Base-by-base conservation (phyloP, 345 rosid genomes). In the Citropsis articulata region DNA sequence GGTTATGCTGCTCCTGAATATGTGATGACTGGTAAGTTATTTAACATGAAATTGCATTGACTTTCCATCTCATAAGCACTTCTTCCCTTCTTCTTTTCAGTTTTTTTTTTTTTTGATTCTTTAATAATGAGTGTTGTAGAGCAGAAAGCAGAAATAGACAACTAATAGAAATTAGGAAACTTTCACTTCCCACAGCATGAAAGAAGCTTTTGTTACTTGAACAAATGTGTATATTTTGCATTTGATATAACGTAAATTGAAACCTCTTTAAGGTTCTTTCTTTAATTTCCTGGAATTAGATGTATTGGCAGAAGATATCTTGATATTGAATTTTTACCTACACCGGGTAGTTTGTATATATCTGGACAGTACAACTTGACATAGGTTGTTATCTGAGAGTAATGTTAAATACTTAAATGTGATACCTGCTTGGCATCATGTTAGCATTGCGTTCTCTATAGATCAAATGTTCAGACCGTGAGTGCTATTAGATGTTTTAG, bases 1-100 rank as follows among this genome's bases (percentile, higher is more conserved):
- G 99, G 99, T 63, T 95, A 95, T 71, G 98, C 99, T 83, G 99
- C 99, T 76, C 99, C 99, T 9, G 99, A 95, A 81, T 95, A 93
- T 53, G 89, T 95, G 57, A 90, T 93, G 97, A 95, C 99, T 65
- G 99, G 99, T 94, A 72, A 84, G 93, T 83, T 38, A 72, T 69
- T 22, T 65, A 50, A 9, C 56, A 16, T 18, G 62, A 38, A 40
- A 19, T 40, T 25, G 10, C 30, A 31, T 9, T 28, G 24, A 36
- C 31, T 50, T 61, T 80, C 33, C 12, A 48, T 77, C 70, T 38
- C 65, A 55, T 56, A 13, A 18, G 3, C 50, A 45, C 50, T 45
- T 21, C 24, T 19, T 31, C 10, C 7, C 12, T 36, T 69, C 10
- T 38, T 38, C 9, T 38, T 40, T 40, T 40, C 3, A 0, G 40